phyloP scores from a whole-genome alignment of 1,284 basidiomycete species.

The Coniferiporia weirii region DNA sequence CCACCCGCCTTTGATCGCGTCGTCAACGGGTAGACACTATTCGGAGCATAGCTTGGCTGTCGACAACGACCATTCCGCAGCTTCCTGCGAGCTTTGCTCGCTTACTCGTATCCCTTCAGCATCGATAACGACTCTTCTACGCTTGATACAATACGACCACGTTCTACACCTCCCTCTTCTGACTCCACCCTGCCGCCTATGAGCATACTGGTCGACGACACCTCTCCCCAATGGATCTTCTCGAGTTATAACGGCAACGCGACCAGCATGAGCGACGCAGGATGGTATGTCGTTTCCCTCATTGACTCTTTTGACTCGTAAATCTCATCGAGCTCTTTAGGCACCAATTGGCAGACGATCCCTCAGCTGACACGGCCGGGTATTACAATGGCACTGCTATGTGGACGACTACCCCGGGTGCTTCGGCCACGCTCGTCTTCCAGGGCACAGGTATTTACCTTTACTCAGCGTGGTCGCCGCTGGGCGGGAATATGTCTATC shows the following conservation, averaged over 20 bases:
- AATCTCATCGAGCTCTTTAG: background rate
- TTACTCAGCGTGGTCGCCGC: conserved; percentile 7
- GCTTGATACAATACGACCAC: background rate
- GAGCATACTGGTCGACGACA: conserved; percentile 5
- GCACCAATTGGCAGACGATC: conserved; percentile 6
- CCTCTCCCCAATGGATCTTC: conserved; percentile 8
- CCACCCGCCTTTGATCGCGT: background rate
- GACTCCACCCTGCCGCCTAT: background rate
- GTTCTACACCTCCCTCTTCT: background rate
- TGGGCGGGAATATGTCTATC: conserved; percentile 9
- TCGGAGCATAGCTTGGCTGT: too few relatives aligned
- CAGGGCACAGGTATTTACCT: conserved; percentile 7
- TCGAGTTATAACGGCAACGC: background rate
- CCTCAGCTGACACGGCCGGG: background rate
- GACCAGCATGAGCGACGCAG: background rate
- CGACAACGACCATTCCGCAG: too few relatives aligned
- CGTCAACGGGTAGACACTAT: too few relatives aligned
- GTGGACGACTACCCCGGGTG: conserved; percentile 8
- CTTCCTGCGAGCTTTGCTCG: too few relatives aligned
- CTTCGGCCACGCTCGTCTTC: conserved; percentile 9
- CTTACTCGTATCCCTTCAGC: background rate
- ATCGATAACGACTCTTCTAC: background rate
- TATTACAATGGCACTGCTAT: background rate
- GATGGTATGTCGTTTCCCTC: conserved; percentile 3
- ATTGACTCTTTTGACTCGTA: background rate